A percentile compares a stretch with the other conserved stretches of the same genome.
phyloP scores from a whole-genome alignment of 2,329 filamentous ascomycete genomes.

The Gliomastix tumulicola region DNA sequence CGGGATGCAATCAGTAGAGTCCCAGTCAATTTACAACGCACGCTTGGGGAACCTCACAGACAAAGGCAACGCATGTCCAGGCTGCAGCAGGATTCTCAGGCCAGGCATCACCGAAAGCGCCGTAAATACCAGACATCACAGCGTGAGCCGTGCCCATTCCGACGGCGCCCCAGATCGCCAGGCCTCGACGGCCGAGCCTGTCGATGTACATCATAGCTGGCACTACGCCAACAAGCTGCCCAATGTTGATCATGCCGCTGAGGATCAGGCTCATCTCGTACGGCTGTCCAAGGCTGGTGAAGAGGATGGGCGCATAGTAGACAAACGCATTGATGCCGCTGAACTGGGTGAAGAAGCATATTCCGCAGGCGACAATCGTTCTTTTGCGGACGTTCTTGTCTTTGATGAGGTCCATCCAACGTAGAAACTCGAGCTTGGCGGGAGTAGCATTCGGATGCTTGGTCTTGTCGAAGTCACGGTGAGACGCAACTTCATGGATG shows the following conservation, averaged over 20 bases:
- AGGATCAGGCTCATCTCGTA: conserved; percentile 26
- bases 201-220: conserved; percentile 24
- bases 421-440: conserved; percentile 29
- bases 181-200: conserved; percentile 35
- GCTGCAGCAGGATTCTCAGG: not conserved
- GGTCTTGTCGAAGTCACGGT: not conserved
- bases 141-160: conserved; percentile 12
- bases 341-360: conserved; percentile 37
- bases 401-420: conserved; percentile 40
- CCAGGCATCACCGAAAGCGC: not conserved
- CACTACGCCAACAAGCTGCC: conserved; percentile 29
- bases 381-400: conserved; percentile 33
- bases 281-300: conserved; percentile 25
- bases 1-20: not conserved
- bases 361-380: conserved; percentile 26
- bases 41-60: not conserved
- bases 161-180: conserved; percentile 34
- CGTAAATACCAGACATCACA: not conserved
- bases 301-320: conserved; percentile 37
- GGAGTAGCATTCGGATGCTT: not conserved
- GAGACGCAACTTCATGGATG: conserved; percentile 7
- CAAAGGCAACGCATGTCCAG: not conserved
- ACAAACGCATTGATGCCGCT: conserved; percentile 25
- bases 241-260: conserved; percentile 31
- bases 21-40: too few species aligned